Evolutionary conservation across 2,329 filamentous ascomycete species (phyloP).

Genomic region (Apiospora kogelbergensis): DNA sequence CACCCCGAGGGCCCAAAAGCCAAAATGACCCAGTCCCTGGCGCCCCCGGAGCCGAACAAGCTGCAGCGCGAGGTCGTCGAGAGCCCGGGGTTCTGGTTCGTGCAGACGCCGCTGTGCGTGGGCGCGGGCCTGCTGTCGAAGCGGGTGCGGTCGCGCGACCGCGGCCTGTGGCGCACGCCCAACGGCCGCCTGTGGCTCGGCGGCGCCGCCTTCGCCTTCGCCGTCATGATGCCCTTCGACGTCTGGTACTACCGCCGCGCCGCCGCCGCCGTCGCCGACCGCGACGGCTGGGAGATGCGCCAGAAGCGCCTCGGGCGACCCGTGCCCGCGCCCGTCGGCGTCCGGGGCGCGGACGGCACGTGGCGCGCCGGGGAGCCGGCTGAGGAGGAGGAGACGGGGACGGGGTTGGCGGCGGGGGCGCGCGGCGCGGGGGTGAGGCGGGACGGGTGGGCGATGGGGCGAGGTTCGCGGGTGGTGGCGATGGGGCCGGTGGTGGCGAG

Average conservation of each 20-base stretch:
- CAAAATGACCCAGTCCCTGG: background rate
- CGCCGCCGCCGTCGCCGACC: background rate
- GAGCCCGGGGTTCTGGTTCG: background rate
- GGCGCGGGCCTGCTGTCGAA: background rate
- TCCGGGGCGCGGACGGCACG: too few species aligned
- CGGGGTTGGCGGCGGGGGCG: background rate
- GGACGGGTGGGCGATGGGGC: background rate
- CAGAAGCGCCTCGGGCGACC: background rate
- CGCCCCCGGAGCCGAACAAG: background rate
- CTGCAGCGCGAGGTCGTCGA: background rate
- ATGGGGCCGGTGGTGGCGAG: background rate
- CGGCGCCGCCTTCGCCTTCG: background rate
- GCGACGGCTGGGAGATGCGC: slow-evolving; percentile 1
- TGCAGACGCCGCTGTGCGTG: background rate
- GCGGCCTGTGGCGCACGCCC: background rate
- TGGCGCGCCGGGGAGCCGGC: too few species aligned
- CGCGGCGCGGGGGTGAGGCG: background rate
- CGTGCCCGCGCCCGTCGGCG: background rate
- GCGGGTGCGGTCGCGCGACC: too few species aligned
- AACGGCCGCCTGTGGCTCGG: background rate
- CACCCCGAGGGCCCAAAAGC: too few species aligned
- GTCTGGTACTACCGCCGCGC: background rate
- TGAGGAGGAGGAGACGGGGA: background rate
- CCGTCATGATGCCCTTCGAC: slow-evolving; percentile 3
- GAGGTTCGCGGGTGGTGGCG: too few species aligned